Evolutionary conservation across 192 early-diverging fungal genomes (phyloP).

Genomic region (Entomortierella lignicola): DNA sequence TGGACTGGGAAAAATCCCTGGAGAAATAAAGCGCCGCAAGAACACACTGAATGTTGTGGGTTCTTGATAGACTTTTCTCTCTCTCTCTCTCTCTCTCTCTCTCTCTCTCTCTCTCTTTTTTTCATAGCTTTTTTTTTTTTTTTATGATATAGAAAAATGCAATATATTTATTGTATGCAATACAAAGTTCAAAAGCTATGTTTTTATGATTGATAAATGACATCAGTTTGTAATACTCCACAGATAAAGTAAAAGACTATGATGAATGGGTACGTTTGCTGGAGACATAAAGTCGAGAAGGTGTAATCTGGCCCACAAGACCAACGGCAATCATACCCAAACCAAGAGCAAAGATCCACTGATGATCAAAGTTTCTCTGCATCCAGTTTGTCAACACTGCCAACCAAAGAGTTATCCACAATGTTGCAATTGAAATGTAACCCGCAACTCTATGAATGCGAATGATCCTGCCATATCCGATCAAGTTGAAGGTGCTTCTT

Average conservation of each 20-base stretch:
- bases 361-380: conserved; percentile 41
- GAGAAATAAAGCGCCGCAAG: conserved; percentile 10
- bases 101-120: background rate
- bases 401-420: conserved; percentile 41
- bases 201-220: too few species aligned
- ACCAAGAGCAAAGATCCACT: conserved; percentile 39
- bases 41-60: conserved; percentile 36
- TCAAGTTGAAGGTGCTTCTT: conserved; percentile 4
- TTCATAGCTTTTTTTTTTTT: too few species aligned
- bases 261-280: conserved; percentile 1
- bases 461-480: conserved; percentile 27
- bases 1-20: conserved; percentile 27
- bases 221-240: too few species aligned
- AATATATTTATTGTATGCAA: too few species aligned
- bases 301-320: conserved; percentile 32
- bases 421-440: conserved; percentile 33
- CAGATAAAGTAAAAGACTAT: too few species aligned
- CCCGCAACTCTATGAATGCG: conserved; percentile 42
- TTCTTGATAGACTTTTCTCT: conserved; percentile 7
- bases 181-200: too few species aligned
- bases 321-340: conserved; percentile 42
- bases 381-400: conserved; percentile 40
- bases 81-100: background rate
- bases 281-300: conserved; percentile 11
- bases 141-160: too few species aligned